A percentile compares a stretch with the other conserved stretches of the same genome.
Evolutionary conservation across 495 filamentous ascomycete genomes (phyloP).

Genomic region (Penicillium desertorum): DNA sequence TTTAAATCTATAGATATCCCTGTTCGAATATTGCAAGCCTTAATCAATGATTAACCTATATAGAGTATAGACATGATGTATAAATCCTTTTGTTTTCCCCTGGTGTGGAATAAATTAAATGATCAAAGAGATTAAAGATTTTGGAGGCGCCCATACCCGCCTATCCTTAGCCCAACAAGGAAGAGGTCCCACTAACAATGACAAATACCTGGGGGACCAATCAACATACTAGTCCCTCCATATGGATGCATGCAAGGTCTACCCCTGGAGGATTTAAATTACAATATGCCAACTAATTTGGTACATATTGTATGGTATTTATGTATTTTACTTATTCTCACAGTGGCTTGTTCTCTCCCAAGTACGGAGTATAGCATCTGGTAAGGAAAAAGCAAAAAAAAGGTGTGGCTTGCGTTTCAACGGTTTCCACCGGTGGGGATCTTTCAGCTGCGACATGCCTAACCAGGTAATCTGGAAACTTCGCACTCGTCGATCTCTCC

Average conservation of each 20-base stretch:
- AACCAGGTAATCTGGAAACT: conserved; percentile 23
- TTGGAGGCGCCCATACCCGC: conserved; percentile 19
- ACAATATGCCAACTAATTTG: not conserved
- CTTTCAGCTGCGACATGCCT: conserved; percentile 21
- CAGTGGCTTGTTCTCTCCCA: too few relatives aligned
- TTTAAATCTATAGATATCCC: conserved; percentile 4
- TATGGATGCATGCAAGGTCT: conserved; percentile 5
- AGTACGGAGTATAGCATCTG: not conserved
- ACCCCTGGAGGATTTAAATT: not conserved
- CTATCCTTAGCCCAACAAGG: conserved; percentile 32
- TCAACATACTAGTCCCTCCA: not conserved
- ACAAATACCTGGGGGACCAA: conserved; percentile 43
- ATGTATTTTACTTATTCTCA: not conserved
- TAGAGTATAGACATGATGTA: not conserved
- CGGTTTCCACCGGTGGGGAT: conserved; percentile 30
- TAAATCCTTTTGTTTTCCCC: too few relatives aligned
- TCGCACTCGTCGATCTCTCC: conserved; percentile 26
- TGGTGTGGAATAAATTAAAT: not conserved
- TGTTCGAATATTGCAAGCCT: not conserved
- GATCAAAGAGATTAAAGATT: conserved; percentile 7
- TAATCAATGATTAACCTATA: not conserved
- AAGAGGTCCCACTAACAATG: conserved; percentile 20
- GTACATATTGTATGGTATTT: too few relatives aligned
- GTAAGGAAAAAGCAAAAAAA: conserved; percentile 21
- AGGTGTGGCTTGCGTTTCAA: conserved; percentile 32